Conservation (phyloP, 208 protist genomes). For the Willaertia magna region DNA sequence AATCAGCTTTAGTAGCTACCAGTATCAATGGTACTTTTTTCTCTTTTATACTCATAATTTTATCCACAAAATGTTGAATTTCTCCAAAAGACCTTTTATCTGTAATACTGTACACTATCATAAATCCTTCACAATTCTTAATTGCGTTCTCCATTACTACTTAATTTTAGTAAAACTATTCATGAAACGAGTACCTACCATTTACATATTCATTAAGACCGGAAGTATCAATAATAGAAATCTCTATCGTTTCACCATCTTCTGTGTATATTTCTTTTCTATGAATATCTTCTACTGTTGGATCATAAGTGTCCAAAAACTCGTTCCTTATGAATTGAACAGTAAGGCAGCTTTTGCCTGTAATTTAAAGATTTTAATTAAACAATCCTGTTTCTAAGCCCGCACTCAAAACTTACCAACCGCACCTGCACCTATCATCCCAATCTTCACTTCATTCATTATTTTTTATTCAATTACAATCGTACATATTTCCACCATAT, state of each 20-base stretch:
- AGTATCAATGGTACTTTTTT: constrained; percentile 38
- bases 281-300: constrained; percentile 53
- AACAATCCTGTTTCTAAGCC: neutral
- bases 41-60: constrained; percentile 33
- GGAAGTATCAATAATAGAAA: constrained; percentile 60
- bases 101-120: constrained; percentile 39
- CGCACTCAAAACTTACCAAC: neutral
- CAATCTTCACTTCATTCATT: neutral
- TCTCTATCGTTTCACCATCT: constrained; percentile 31
- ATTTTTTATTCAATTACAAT: too few relatives aligned
- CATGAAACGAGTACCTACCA: neutral
- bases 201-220: constrained; percentile 22
- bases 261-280: constrained; percentile 38
- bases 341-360: neutral
- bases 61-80: constrained; percentile 25
- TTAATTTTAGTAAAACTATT: neutral
- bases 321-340: neutral
- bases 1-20: constrained; percentile 46
- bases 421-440: neutral
- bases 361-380: neutral
- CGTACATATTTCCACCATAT: too few relatives aligned
- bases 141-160: constrained; percentile 26
- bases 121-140: constrained; percentile 36
- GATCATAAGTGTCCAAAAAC: constrained; percentile 37
- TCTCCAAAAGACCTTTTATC: constrained; percentile 38